These are phyloP conservation scores for Penicillium sp. DNA, from an alignment of 2,329 filamentous ascomycete genomes.

Conservation along the genomic window DNA sequence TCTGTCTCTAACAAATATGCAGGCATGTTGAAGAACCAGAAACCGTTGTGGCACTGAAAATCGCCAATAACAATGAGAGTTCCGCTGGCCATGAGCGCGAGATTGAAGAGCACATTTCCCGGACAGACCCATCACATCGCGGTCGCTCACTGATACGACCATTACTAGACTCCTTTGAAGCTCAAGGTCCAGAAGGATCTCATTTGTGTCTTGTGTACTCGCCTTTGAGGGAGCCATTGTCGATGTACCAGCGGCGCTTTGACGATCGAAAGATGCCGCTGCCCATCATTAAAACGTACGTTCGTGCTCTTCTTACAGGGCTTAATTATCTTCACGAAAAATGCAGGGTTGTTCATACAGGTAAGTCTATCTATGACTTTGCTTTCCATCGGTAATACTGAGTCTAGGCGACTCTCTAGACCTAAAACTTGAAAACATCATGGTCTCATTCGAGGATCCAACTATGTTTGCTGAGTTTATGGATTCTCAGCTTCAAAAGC, in stretches of 20 bases:
- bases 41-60: constrained; percentile 26
- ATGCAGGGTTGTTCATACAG: constrained; percentile 38
- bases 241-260: constrained; percentile 27
- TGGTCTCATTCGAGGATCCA: constrained; percentile 29
- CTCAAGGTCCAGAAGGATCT: constrained; percentile 27
- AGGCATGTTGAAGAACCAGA: constrained; percentile 26
- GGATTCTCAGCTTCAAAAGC: constrained; percentile 16
- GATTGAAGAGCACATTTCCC: constrained; percentile 32
- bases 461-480: constrained; percentile 13
- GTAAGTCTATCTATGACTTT: too few species aligned
- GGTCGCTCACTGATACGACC: constrained; percentile 33
- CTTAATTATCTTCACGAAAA: constrained; percentile 41
- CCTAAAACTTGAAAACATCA: constrained; percentile 40
- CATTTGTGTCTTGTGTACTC: constrained; percentile 35
- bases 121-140: constrained; percentile 29
- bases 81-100: constrained; percentile 26
- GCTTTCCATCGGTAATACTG: not conserved
- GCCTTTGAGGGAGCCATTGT: constrained; percentile 34
- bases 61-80: constrained; percentile 25
- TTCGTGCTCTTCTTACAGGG: constrained; percentile 34
- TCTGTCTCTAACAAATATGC: constrained; percentile 22
- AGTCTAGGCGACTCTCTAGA: constrained; percentile 19
- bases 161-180: constrained; percentile 33
- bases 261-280: constrained; percentile 23
- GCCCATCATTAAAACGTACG: constrained; percentile 27